Evolutionary conservation across 805 yeast species (phyloP).

Genomic region (Spathaspora girioi): DNA sequence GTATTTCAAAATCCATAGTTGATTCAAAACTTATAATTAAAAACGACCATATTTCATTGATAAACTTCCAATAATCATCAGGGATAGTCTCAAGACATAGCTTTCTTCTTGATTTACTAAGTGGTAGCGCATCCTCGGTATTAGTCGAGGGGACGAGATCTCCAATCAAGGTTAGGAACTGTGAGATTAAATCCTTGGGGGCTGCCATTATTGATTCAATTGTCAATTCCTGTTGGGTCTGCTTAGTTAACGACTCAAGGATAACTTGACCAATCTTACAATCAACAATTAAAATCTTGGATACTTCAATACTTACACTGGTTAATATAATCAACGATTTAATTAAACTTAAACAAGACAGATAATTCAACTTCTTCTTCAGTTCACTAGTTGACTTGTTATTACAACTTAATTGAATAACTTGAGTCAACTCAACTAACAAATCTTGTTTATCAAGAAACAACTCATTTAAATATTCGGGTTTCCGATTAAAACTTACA

Average conservation of each 20-base stretch:
- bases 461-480: conserved; percentile 44
- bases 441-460: conserved; percentile 18
- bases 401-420: conserved; percentile 24
- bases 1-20: conserved; percentile 62
- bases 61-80: conserved; percentile 30
- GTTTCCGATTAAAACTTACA: conserved; percentile 43
- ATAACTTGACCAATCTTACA: conserved; percentile 48
- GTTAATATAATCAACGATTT: conserved; percentile 43
- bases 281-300: conserved; percentile 43
- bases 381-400: conserved; percentile 16
- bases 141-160: conserved; percentile 52
- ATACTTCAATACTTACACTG: conserved; percentile 40
- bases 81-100: conserved; percentile 24
- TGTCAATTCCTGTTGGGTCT: conserved; percentile 31
- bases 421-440: conserved; percentile 19
- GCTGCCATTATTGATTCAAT: conserved; percentile 72
- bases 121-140: conserved; percentile 24
- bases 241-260: conserved; percentile 47
- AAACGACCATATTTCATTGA: conserved; percentile 46
- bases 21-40: conserved; percentile 66
- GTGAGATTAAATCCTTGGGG: conserved; percentile 60
- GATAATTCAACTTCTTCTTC: conserved; percentile 22
- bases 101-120: conserved; percentile 27
- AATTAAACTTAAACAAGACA: conserved; percentile 38
- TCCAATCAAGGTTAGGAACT: conserved; percentile 53